These are phyloP conservation scores for Ottelia alismoides DNA, from an alignment of 106 monocot species.

Conservation along the genomic window DNA sequence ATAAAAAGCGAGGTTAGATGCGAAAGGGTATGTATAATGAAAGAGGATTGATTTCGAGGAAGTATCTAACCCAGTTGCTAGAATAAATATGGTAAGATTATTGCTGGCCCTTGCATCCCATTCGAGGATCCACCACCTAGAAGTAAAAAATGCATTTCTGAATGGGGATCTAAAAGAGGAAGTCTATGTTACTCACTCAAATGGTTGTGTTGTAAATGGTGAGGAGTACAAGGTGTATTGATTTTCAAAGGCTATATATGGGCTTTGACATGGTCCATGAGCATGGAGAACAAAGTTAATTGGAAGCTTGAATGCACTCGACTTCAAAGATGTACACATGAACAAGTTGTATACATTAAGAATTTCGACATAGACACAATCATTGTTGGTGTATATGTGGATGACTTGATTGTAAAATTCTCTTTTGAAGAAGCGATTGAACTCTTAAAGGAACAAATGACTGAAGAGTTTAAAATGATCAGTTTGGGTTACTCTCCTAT, in stretches of 20 bases:
- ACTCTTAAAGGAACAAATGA: constrained; percentile 5
- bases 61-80: neutral
- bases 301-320: neutral
- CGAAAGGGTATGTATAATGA: neutral
- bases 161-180: constrained; percentile 2
- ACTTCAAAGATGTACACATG: constrained; percentile 1
- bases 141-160: constrained; percentile 6
- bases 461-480: neutral
- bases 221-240: constrained; percentile 2
- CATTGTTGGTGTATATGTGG: constrained; percentile 1
- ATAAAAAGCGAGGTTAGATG: neutral
- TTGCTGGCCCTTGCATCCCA: constrained; percentile 3
- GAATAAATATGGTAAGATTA: constrained; percentile 1
- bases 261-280: constrained; percentile 3
- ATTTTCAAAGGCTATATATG: constrained; percentile 4
- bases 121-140: neutral
- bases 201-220: constrained; percentile 2
- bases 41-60: constrained; percentile 5
- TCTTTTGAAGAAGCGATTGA: neutral
- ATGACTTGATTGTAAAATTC: constrained; percentile 1
- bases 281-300: neutral
- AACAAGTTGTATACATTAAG: neutral
- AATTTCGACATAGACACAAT: neutral
- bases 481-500: neutral
- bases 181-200: constrained; percentile 3